phyloP scores from a whole-genome alignment of 2,329 filamentous ascomycete species.

The Fusarium domesticum region DNA sequence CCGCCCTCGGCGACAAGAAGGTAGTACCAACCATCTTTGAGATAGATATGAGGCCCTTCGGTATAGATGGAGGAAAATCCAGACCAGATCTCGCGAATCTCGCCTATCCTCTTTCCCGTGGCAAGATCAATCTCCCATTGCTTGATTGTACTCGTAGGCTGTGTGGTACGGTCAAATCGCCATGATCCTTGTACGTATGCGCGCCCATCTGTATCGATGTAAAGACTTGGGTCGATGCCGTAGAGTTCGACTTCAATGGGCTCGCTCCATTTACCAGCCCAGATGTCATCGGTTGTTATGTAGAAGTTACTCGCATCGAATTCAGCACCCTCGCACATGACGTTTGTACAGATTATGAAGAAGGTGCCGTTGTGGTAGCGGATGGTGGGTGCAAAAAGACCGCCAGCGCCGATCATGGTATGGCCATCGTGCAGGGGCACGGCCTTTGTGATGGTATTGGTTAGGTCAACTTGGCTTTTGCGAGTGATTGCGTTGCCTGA shows the following conservation, averaged over 20 bases:
- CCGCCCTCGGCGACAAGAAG: slow-evolving; percentile 3
- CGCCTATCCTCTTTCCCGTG: slow-evolving; percentile 32
- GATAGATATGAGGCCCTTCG: slow-evolving; percentile 40
- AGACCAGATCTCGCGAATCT: slow-evolving; percentile 14
- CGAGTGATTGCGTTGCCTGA: slow-evolving; percentile 5
- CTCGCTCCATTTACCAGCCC: slow-evolving; percentile 5
- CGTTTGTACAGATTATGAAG: slow-evolving; percentile 9
- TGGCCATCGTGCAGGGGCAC: background rate
- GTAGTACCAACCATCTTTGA: slow-evolving; percentile 36
- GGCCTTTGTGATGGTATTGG: background rate
- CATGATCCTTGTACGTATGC: slow-evolving; percentile 33
- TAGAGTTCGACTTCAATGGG: slow-evolving; percentile 5
- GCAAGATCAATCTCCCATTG: slow-evolving; percentile 32
- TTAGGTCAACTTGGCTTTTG: background rate
- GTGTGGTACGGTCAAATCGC: slow-evolving; percentile 21
- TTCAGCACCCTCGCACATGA: background rate
- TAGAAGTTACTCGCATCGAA: slow-evolving; percentile 2
- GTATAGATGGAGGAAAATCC: background rate
- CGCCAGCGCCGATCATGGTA: slow-evolving; percentile 1
- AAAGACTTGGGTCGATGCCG: slow-evolving; percentile 28
- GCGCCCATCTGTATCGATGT: slow-evolving; percentile 7
- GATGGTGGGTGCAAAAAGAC: slow-evolving; percentile 10
- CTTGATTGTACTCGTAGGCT: slow-evolving; percentile 9
- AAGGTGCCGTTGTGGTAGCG: slow-evolving; percentile 2
- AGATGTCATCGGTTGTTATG: slow-evolving; percentile 4